phyloP scores from a whole-genome alignment of 139 green algal species.

The Picochlorum sp. region DNA sequence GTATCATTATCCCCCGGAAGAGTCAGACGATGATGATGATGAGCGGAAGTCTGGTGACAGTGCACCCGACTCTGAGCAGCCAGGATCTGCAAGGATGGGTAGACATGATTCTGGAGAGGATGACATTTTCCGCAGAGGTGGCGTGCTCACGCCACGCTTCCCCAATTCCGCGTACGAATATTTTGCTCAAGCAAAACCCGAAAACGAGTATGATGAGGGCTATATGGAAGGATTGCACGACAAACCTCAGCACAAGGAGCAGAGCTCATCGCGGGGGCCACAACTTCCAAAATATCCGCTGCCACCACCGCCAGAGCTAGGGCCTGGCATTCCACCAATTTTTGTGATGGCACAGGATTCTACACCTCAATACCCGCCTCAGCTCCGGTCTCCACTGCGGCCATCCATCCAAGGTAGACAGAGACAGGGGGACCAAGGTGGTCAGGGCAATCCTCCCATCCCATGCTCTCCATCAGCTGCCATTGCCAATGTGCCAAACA shows the following conservation, averaged over 20 bases:
- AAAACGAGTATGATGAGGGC: not conserved
- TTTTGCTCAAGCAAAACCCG: not conserved
- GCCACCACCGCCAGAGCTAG: not conserved
- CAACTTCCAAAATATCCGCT: constrained; percentile 1
- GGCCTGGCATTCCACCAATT: constrained; percentile 21
- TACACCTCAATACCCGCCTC: not conserved
- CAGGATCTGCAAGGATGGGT: not conserved
- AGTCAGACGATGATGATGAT: not conserved
- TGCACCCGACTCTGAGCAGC: not conserved
- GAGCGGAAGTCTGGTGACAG: not conserved
- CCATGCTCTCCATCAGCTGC: too few species aligned
- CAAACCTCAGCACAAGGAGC: not conserved
- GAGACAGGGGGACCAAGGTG: too few species aligned
- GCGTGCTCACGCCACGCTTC: not conserved
- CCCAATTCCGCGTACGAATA: constrained; percentile 1
- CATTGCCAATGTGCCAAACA: too few species aligned
- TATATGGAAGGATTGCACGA: not conserved
- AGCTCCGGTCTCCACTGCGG: constrained; percentile 22
- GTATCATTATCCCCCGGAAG: not conserved
- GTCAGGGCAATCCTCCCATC: too few species aligned
- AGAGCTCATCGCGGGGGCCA: constrained; percentile 6
- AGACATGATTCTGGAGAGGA: constrained; percentile 1
- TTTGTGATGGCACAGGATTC: constrained; percentile 32
- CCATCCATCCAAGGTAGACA: constrained; percentile 5
- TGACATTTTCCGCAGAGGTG: constrained; percentile 6